Conservation (phyloP, 495 filamentous ascomycete species). For the Trypethelium eluteriae region DNA sequence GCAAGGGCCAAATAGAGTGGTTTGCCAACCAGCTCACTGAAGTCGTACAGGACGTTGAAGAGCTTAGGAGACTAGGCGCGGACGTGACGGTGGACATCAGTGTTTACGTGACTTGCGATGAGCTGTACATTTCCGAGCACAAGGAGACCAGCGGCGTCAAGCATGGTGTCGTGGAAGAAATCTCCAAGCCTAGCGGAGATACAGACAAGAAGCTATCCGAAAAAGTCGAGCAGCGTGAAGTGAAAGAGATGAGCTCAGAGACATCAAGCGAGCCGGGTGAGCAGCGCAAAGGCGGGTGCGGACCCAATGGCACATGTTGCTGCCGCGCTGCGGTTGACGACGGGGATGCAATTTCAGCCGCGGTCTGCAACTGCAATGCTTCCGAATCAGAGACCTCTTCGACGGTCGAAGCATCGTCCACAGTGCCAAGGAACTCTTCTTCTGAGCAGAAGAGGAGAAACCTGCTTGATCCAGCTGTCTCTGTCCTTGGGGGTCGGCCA, state of each 20-base stretch:
- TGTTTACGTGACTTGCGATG: constrained; percentile 57
- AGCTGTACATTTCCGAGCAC: constrained; percentile 32
- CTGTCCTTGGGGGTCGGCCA: constrained; percentile 40
- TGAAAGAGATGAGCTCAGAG: neutral
- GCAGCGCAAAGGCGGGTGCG: constrained; percentile 26
- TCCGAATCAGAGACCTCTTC: constrained; percentile 11
- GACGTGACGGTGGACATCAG: constrained; percentile 46
- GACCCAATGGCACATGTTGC: constrained; percentile 44
- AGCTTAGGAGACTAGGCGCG: constrained; percentile 27
- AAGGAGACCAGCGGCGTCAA: constrained; percentile 12
- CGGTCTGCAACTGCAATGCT: constrained; percentile 31
- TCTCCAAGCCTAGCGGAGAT: constrained; percentile 17
- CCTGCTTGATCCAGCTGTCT: constrained; percentile 21
- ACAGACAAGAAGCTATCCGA: constrained; percentile 1
- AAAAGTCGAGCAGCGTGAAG: constrained; percentile 11
- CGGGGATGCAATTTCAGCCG: constrained; percentile 35
- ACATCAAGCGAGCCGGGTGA: constrained; percentile 1
- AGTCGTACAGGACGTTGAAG: constrained; percentile 46
- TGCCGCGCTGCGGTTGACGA: constrained; percentile 46
- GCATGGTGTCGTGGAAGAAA: constrained; percentile 16
- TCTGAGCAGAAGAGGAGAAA: no score
- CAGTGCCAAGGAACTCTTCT: constrained; percentile 5
- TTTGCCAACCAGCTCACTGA: constrained; percentile 56
- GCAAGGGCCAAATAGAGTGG: constrained; percentile 59
- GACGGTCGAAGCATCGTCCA: constrained; percentile 16